Base-by-base conservation (phyloP, 805 yeast species). In the Saccharomyces eubayanus region DNA sequence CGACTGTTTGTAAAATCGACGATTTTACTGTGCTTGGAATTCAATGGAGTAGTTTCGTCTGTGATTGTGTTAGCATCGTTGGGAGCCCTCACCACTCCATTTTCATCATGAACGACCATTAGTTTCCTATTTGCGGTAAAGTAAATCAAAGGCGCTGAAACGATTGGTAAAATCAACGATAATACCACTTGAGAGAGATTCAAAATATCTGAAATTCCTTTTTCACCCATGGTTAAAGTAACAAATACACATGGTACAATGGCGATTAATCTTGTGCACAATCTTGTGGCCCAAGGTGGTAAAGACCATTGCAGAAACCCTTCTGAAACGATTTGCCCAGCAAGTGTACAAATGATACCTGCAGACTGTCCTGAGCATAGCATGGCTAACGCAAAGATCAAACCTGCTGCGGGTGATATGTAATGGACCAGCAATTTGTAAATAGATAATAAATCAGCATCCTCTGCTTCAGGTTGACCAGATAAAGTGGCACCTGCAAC, bases 321-420 rank as follows among this genome's bases (percentile, higher is more conserved):
- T 68, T 90, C 96, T 63, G 89, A 83, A 8, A 90, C 95, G 82
- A 89, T 88, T 67, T 90, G 97, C 40, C 97, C 96, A 1, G 97
- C 91, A 62, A 91, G 77, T 0, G 97, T 91, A 65, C 96, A 90
- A 20, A 90, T 96, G 43, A 92, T 87, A 46, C 97, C 97, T 2
- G 97, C 97, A 62, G 94, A 85, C 65, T 90, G 92, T n/a, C 97
- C 97, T 12, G 92, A 84, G 66, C 87, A 90, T 48, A 90, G 74
- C 70, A 90, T 79, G 0, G 97, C 97, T 50, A 89, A 70, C 0
- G 96, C 97, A 74, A 91, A 90, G 0, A 90, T 84, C 9, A 87
- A 74, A 5, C 96, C 97, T 0, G 97, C 97, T 5, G 90, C 82
- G 14, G 87, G 85, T 1, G 96, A 87, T 43, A 90, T 76, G 62